A percentile compares a stretch with the other conserved stretches of the same genome.
These are phyloP conservation scores for Didymella glomerata DNA, from an alignment of 2,329 filamentous ascomycete genomes.

Conservation along the genomic window DNA sequence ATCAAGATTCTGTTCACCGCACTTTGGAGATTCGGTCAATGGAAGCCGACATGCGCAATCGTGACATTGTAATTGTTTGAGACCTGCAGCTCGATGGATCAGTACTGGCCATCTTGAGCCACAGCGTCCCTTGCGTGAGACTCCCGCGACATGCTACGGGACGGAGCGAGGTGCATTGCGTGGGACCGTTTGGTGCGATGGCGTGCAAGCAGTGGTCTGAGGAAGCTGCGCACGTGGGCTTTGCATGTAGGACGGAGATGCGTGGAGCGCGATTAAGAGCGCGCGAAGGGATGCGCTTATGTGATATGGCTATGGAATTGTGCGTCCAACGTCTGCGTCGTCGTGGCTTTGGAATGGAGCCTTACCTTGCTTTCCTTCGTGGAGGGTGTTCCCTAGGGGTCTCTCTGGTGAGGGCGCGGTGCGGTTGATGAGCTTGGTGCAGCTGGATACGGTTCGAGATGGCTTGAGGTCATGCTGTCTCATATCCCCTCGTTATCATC, in stretches of 20 bases:
- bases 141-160: background rate
- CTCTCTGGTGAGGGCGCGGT: background rate
- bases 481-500: slow-evolving; percentile 61
- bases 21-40: background rate
- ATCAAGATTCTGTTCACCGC: background rate
- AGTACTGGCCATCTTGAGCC: background rate
- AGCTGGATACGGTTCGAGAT: background rate
- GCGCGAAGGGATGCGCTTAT: background rate
- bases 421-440: background rate
- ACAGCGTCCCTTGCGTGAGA: background rate
- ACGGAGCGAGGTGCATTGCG: slow-evolving; percentile 2
- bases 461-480: slow-evolving; percentile 11
- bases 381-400: too few species aligned
- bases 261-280: background rate
- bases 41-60: background rate
- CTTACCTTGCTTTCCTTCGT: slow-evolving; percentile 9
- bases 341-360: background rate
- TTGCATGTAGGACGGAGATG: background rate
- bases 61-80: background rate
- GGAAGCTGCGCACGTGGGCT: slow-evolving; percentile 2
- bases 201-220: slow-evolving; percentile 1
- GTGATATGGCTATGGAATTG: background rate
- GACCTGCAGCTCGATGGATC: background rate
- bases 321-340: background rate
- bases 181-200: slow-evolving; percentile 13